Conservation (phyloP, 2,329 filamentous ascomycete genomes). For the Aspergillus quadricinctus region DNA sequence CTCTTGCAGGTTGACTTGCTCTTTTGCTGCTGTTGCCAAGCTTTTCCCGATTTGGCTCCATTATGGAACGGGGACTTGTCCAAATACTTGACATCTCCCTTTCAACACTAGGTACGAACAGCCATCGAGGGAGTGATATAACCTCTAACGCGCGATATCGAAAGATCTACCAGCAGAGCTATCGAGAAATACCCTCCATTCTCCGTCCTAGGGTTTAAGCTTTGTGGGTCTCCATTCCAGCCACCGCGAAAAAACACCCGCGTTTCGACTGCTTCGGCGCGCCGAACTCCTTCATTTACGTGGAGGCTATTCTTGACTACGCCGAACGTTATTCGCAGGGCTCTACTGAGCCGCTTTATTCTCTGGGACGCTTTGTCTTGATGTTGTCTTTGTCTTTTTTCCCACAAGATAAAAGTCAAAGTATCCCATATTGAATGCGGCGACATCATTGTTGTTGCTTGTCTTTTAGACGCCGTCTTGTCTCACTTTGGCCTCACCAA, state of each 20-base stretch:
- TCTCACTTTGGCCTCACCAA: not conserved
- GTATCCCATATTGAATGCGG: not conserved
- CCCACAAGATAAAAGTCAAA: not conserved
- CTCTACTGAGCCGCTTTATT: not conserved
- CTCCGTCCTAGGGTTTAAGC: not conserved
- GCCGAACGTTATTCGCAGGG: not conserved
- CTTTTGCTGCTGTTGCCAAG: not conserved
- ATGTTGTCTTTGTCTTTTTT: not conserved
- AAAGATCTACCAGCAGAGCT: not conserved
- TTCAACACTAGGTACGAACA: not conserved
- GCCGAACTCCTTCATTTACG: not conserved
- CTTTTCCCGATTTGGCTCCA: not conserved
- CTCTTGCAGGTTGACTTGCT: not conserved
- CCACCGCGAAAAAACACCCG: not conserved
- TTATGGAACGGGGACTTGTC: not conserved
- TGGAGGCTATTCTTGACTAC: not conserved
- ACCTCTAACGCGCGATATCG: not conserved
- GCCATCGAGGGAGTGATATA: not conserved
- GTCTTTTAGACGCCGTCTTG: not conserved
- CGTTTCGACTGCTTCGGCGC: not conserved
- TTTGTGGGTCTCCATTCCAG: not conserved
- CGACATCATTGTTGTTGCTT: not conserved
- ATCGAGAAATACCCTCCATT: not conserved
- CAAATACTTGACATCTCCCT: not conserved
- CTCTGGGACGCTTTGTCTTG: not conserved